These are phyloP conservation scores for Mycena olivaceomarginata DNA, from an alignment of 768 basidiomycete genomes.

Conservation along the genomic window DNA sequence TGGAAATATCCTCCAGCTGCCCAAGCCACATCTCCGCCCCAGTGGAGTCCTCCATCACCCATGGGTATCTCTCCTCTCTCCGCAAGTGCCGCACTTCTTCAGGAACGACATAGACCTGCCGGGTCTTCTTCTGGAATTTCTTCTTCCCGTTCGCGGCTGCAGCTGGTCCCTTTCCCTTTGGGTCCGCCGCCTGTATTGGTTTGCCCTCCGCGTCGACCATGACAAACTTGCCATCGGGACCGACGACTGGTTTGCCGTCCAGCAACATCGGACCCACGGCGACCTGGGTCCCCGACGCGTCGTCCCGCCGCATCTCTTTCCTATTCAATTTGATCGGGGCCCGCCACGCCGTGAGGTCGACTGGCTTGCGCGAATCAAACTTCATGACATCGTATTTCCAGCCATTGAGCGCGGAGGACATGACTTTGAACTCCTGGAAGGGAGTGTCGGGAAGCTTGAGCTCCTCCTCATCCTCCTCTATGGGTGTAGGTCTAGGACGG, in stretches of 20 bases:
- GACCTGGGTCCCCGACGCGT: conserved; percentile 61
- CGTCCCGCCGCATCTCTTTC: conserved; percentile 83
- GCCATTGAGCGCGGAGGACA: conserved; percentile 87
- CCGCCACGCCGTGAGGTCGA: conserved; percentile 83
- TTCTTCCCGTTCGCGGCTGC: conserved; percentile 72
- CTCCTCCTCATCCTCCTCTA: conserved; percentile 67
- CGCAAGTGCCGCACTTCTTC: conserved; percentile 87
- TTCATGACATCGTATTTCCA: conserved; percentile 97
- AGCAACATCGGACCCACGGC: conserved; percentile 84
- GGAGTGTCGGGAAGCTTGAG: conserved; percentile 79
- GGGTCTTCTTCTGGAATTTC: conserved; percentile 89
- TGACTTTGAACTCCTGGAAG: conserved; percentile 85
- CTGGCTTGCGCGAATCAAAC: conserved; percentile 84
- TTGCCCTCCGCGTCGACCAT: conserved; percentile 89
- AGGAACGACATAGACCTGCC: conserved; percentile 87
- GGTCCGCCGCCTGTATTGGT: conserved; percentile 71
- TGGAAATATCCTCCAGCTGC: conserved; percentile 85
- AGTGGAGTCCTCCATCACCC: conserved; percentile 91
- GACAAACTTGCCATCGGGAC: conserved; percentile 83
- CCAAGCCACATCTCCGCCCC: conserved; percentile 88
- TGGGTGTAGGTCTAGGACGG: conserved; percentile 59
- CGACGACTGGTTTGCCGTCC: conserved; percentile 91
- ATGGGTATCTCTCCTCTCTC: conserved; percentile 92
- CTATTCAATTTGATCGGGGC: conserved; percentile 91
- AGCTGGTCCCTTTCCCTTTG: conserved; percentile 65